Evolutionary conservation across 1,139 yeast genomes (phyloP).

Genomic region (Protomyces pachydermus): DNA sequence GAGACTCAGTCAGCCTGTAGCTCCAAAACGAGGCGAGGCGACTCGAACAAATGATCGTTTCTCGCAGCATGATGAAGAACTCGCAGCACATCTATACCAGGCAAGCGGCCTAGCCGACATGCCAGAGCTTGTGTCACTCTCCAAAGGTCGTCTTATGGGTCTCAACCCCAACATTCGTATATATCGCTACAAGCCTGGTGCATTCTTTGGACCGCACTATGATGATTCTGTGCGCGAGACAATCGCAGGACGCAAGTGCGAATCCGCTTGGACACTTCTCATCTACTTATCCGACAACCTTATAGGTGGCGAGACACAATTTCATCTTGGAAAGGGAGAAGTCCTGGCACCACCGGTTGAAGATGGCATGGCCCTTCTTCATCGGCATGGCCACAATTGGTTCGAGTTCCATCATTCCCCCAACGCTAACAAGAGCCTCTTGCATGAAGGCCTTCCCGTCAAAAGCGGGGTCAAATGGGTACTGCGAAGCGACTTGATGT

Average conservation of each 20-base stretch:
- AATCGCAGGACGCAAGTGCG: slow-evolving; percentile 33
- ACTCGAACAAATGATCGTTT: slow-evolving; percentile 56
- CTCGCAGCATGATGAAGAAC: slow-evolving; percentile 42
- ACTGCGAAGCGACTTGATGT: slow-evolving; percentile 57
- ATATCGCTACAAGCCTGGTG: slow-evolving; percentile 53
- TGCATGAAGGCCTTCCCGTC: slow-evolving; percentile 58
- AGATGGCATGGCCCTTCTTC: slow-evolving; percentile 58
- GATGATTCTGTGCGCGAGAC: slow-evolving; percentile 53
- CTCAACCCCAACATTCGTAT: slow-evolving; percentile 56
- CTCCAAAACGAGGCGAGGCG: slow-evolving; percentile 49
- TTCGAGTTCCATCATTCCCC: not conserved
- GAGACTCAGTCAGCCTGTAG: not conserved
- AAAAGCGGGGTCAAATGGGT: slow-evolving; percentile 59
- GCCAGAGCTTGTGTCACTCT: slow-evolving; percentile 35
- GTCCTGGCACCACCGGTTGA: slow-evolving; percentile 46
- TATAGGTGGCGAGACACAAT: slow-evolving; percentile 63
- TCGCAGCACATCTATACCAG: slow-evolving; percentile 39
- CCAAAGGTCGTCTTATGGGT: slow-evolving; percentile 45
- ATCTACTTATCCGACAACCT: slow-evolving; percentile 54
- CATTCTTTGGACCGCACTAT: slow-evolving; percentile 57
- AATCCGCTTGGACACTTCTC: slow-evolving; percentile 49
- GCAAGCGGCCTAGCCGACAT: slow-evolving; percentile 32
- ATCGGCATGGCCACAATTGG: slow-evolving; percentile 61
- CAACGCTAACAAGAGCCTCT: slow-evolving; percentile 40
- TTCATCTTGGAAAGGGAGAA: slow-evolving; percentile 42